Conservation (phyloP, 139 green algal species). For the Chlorella vulgaris region DNA sequence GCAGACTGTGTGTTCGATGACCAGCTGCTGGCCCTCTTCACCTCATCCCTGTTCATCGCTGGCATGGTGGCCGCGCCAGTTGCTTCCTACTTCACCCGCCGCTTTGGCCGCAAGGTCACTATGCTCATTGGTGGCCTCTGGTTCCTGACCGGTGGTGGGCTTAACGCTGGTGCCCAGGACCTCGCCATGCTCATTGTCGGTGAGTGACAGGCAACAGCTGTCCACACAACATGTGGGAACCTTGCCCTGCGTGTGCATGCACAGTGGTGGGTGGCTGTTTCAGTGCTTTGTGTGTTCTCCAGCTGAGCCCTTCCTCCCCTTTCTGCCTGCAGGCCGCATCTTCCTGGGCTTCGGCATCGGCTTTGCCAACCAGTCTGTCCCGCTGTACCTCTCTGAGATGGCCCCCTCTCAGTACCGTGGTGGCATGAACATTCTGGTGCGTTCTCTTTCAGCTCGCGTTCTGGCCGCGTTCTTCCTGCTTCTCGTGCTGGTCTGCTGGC, state of each 20-base stretch:
- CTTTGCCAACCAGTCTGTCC: constrained; percentile 38
- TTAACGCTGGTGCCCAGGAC: constrained; percentile 58
- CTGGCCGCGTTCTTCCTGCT: too few species aligned
- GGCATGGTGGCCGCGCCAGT: constrained; percentile 37
- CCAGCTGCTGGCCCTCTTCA: constrained; percentile 77
- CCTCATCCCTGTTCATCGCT: constrained; percentile 73
- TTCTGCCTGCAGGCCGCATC: too few species aligned
- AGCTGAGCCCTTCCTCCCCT: too few species aligned
- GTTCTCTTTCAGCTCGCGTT: too few species aligned
- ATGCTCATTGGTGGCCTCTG: constrained; percentile 60
- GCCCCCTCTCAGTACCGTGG: constrained; percentile 30
- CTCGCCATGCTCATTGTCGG: constrained; percentile 72
- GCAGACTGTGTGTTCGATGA: constrained; percentile 47
- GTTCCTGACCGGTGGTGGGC: constrained; percentile 60
- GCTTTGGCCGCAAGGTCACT: constrained; percentile 30
- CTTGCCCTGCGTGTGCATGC: too few species aligned
- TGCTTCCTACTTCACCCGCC: constrained; percentile 35
- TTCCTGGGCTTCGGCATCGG: constrained; percentile 82
- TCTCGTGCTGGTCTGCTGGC: background rate
- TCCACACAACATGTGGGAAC: too few species aligned
- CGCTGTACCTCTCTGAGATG: constrained; percentile 53
- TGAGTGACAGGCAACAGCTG: too few species aligned
- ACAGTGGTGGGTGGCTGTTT: too few species aligned
- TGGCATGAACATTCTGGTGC: constrained; percentile 43
- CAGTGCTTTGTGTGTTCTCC: too few species aligned